Conservation (phyloP, 176 grass and related monocot genomes). For the Carex scoparia region DNA sequence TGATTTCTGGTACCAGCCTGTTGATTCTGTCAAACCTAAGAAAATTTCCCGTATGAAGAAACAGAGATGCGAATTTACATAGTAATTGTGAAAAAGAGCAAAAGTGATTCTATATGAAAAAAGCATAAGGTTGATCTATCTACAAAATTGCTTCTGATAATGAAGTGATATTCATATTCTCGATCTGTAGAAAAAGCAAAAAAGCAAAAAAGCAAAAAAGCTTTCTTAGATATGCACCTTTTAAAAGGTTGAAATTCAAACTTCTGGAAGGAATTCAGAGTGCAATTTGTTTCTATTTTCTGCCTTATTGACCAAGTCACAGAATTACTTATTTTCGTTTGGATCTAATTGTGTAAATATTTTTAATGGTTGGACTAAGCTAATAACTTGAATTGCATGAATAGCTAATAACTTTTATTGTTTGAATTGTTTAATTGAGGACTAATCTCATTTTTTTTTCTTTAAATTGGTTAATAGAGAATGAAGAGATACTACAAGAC, state of each 20-base stretch:
- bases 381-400: too few relatives aligned
- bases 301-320: neutral
- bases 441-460: too few relatives aligned
- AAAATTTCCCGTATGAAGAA: neutral
- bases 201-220: neutral
- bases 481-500: too few relatives aligned
- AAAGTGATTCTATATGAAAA: neutral
- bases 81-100: neutral
- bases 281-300: neutral
- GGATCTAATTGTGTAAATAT: neutral
- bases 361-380: too few relatives aligned
- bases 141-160: neutral
- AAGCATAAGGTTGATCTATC: neutral
- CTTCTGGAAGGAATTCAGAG: neutral
- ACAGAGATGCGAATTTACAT: neutral
- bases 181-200: neutral
- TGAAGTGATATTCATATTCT: neutral
- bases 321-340: neutral
- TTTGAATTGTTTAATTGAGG: too few relatives aligned
- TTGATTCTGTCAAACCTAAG: neutral
- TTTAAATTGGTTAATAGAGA: too few relatives aligned
- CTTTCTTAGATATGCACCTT: neutral
- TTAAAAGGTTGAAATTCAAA: neutral
- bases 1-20: too few relatives aligned
- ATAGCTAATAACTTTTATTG: too few relatives aligned